phyloP scores from a whole-genome alignment of 2,329 filamentous ascomycete species.

The Pseudogymnoascus destructans region DNA sequence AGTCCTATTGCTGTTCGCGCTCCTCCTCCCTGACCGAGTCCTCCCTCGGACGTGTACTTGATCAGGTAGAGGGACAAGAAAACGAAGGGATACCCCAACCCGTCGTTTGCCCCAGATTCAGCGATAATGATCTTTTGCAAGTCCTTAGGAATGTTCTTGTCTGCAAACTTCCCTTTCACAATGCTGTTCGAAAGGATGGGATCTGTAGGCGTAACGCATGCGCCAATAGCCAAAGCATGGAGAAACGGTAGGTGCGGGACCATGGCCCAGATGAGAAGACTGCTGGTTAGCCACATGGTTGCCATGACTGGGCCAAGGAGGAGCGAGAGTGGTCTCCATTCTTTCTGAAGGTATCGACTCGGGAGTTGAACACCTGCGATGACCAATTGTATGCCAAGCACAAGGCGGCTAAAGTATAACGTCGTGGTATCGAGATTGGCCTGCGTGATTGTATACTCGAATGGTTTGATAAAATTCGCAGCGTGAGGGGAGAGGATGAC shows the following conservation, averaged over 20 bases:
- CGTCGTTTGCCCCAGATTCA: constrained; percentile 82
- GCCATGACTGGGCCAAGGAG: constrained; percentile 77
- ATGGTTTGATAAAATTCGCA: constrained; percentile 59
- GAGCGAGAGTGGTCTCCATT: constrained; percentile 65
- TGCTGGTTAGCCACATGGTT: constrained; percentile 75
- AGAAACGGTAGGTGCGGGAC: constrained; percentile 60
- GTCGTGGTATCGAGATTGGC: constrained; percentile 58
- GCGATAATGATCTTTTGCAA: constrained; percentile 68
- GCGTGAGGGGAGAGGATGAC: constrained; percentile 67
- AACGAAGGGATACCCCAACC: constrained; percentile 76
- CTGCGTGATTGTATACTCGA: constrained; percentile 53
- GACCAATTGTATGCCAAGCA: constrained; percentile 81
- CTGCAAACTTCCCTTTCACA: constrained; percentile 85
- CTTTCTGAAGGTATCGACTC: constrained; percentile 60
- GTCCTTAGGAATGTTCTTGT: constrained; percentile 72
- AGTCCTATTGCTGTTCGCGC: constrained; percentile 54
- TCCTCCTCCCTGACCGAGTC: constrained; percentile 42
- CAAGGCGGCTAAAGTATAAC: constrained; percentile 72
- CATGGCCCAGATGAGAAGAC: constrained; percentile 62
- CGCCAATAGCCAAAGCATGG: constrained; percentile 66
- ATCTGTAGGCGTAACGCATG: constrained; percentile 86
- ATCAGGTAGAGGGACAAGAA: constrained; percentile 77
- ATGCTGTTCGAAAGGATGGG: constrained; percentile 80
- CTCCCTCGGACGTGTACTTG: constrained; percentile 54
- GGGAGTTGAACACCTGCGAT: constrained; percentile 80